Evolutionary conservation across 2,329 filamentous ascomycete species (phyloP), one percentile per base, ranked within the genome.

Genomic region (Fusarium subglutinans): DNA sequence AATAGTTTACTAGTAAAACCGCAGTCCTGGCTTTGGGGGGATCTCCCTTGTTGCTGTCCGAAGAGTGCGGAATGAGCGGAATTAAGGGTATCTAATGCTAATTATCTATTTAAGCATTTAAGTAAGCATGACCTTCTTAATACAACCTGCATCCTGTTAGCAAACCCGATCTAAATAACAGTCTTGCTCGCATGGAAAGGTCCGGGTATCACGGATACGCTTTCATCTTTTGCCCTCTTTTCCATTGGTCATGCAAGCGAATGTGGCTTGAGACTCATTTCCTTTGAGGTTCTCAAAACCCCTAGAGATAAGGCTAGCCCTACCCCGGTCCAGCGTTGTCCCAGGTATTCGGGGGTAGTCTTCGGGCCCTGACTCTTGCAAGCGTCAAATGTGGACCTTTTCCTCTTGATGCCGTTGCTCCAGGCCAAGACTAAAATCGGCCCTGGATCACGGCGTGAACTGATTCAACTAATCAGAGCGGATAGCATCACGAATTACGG

Each of bases 141-240:
- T 8, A 3, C 10, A 12, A 13, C 18, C 15, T 5, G 11, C 15
- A 18, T 22, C 20, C 10, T 33, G 3, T 3, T 17, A 0, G 5
- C 1, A 30, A 14, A 18, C 15, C 9, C 8, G 7, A 18, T 13
- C 11, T 22, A 6, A 6, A 13, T 33, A 1, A 4, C 20, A 51
- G 24, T 30, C 20, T 17, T 15, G 26, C 13, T 30, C 20, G 4
- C 4, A 15, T 11, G 12, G 45, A 22, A 11, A 15, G 4, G 13
- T 22, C 9, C 5, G 14, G 20, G 14, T 12, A 17, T 8, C 13
- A 4, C 35, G 14, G 35, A 17, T 17, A 30, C 7, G 10, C 13
- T 18, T 22, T 20, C 24, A 26, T 24, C 13, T 15, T 28, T 1
- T 13, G 9, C 14, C 3, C 2, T 17, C 22, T 13, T 6, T 22